Conservation (phyloP, 1,284 basidiomycete genomes). For the Golubevia pallescens region DNA sequence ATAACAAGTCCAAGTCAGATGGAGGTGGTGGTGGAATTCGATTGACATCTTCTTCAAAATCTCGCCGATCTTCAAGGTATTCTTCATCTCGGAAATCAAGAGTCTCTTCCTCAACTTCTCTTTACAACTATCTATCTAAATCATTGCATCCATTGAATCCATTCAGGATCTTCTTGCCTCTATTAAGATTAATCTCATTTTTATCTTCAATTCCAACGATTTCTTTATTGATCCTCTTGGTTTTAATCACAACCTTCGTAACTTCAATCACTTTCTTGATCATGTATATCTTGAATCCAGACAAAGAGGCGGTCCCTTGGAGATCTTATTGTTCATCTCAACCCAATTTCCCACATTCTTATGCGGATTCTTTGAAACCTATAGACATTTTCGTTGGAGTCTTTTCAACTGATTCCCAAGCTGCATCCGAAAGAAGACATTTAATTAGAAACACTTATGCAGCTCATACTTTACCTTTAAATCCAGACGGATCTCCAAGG, state of each 20-base stretch:
- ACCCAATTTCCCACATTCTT: constrained; percentile 65
- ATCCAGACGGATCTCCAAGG: constrained; percentile 7
- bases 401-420: constrained; percentile 78
- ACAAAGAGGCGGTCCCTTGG: constrained; percentile 93
- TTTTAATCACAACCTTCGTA: constrained; percentile 74
- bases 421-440: constrained; percentile 82
- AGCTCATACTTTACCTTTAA: constrained; percentile 69
- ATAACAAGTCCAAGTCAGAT: too few relatives aligned
- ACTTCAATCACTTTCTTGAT: constrained; percentile 71
- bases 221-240: constrained; percentile 67
- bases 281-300: constrained; percentile 91
- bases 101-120: background rate
- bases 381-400: constrained; percentile 89
- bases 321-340: constrained; percentile 81
- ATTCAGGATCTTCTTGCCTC: too few relatives aligned
- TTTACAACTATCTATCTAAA: background rate
- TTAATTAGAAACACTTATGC: constrained; percentile 90
- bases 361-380: constrained; percentile 76
- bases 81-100: too few relatives aligned
- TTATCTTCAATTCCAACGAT: too few relatives aligned
- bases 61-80: background rate
- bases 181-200: too few relatives aligned
- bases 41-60: too few relatives aligned
- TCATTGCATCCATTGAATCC: background rate
- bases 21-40: too few relatives aligned